phyloP scores from a whole-genome alignment of 2,329 filamentous ascomycete species.

The Cadophora sp. region DNA sequence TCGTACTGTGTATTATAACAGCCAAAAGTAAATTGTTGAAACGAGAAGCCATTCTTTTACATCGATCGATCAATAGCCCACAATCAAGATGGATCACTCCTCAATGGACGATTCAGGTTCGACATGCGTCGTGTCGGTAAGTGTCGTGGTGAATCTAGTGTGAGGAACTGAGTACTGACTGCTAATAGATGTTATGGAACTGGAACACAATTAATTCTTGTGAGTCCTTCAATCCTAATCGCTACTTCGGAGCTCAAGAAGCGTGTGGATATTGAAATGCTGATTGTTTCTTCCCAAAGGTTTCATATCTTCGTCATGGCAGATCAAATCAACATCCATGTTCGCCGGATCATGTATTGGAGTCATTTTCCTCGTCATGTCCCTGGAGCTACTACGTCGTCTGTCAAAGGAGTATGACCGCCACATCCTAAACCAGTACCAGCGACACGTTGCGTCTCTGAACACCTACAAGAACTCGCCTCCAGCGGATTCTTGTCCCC shows the following conservation, averaged over 20 bases:
- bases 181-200: slow-evolving; percentile 77
- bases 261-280: not conserved
- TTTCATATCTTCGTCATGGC: slow-evolving; percentile 75
- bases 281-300: not conserved
- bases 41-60: not conserved
- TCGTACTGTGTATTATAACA: slow-evolving; percentile 14
- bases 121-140: slow-evolving; percentile 31
- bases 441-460: slow-evolving; percentile 43
- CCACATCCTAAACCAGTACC: slow-evolving; percentile 63
- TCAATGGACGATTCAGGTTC: slow-evolving; percentile 29
- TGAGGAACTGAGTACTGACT: not conserved
- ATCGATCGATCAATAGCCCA: not conserved
- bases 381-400: slow-evolving; percentile 76
- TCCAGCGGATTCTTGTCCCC: not conserved
- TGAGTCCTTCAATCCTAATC: slow-evolving; percentile 5
- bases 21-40: slow-evolving; percentile 19
- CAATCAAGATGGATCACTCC: slow-evolving; percentile 8
- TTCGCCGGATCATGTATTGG: slow-evolving; percentile 85
- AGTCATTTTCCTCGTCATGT: slow-evolving; percentile 74
- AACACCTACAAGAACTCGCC: not conserved
- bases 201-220: slow-evolving; percentile 76
- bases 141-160: not conserved
- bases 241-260: not conserved
- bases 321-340: slow-evolving; percentile 72
- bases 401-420: slow-evolving; percentile 75